These are phyloP conservation scores for Paracoccidioides lutzii DNA, from an alignment of 2,329 filamentous ascomycete genomes.

Conservation along the genomic window DNA sequence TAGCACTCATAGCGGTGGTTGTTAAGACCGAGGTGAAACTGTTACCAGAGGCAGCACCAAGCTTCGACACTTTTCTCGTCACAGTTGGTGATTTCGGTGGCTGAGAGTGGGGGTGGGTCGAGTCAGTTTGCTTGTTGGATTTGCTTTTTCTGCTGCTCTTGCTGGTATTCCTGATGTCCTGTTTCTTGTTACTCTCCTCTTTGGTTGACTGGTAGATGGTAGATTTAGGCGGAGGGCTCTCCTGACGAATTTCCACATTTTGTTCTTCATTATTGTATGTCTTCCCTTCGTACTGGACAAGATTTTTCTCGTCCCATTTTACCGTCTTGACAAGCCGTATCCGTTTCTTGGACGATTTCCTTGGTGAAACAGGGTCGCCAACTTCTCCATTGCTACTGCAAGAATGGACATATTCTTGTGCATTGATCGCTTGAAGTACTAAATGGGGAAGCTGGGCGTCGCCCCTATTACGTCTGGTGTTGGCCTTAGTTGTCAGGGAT, in stretches of 20 bases:
- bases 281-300: constrained; percentile 24
- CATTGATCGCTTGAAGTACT: constrained; percentile 5
- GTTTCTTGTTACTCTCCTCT: constrained; percentile 13
- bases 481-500: constrained; percentile 29
- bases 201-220: constrained; percentile 13
- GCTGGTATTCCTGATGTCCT: constrained; percentile 11
- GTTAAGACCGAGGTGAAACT: constrained; percentile 6
- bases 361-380: neutral
- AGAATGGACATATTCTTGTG: neutral
- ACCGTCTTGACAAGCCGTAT: constrained; percentile 20
- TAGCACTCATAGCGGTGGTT: constrained; percentile 5
- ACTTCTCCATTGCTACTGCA: neutral
- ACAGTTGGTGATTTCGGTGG: constrained; percentile 13
- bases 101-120: constrained; percentile 10
- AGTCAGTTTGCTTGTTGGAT: constrained; percentile 14
- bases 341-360: constrained; percentile 5
- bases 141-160: constrained; percentile 14
- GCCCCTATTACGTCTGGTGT: constrained; percentile 32
- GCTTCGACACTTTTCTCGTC: constrained; percentile 9
- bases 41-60: constrained; percentile 4
- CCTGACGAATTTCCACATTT: constrained; percentile 2
- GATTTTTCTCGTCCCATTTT: constrained; percentile 27
- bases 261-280: constrained; percentile 8
- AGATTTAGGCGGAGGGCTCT: constrained; percentile 4
- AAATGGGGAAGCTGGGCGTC: constrained; percentile 22